A percentile compares a stretch with the other conserved stretches of the same genome.
These are phyloP conservation scores for Paramecium biaurelia DNA, from an alignment of 73 alveolate genomes.

Conservation along the genomic window DNA sequence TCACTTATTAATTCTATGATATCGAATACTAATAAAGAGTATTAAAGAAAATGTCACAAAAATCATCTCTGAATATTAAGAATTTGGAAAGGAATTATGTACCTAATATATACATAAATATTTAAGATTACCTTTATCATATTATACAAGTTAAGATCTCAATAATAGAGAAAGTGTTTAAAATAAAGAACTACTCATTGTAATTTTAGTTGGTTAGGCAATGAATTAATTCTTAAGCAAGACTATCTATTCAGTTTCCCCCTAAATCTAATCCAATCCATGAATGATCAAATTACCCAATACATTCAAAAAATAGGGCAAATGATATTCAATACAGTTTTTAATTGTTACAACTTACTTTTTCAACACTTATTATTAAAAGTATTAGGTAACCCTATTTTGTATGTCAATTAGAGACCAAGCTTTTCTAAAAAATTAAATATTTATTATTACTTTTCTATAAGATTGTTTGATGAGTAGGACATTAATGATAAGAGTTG, in stretches of 20 bases:
- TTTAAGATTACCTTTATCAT: not conserved
- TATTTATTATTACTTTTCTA: not conserved
- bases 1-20: not conserved
- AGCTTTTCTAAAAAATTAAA: not conserved
- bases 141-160: constrained; percentile 3
- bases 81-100: constrained; percentile 16
- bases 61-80: constrained; percentile 37
- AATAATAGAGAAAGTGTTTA: not conserved
- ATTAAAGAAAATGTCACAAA: constrained; percentile 2
- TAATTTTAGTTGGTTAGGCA: not conserved
- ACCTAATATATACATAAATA: not conserved
- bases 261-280: not conserved
- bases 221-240: not conserved
- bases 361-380: not conserved
- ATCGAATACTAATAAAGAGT: constrained; percentile 23
- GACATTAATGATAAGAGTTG: constrained; percentile 17
- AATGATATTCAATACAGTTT: not conserved
- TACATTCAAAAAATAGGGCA: constrained; percentile 15
- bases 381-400: constrained; percentile 4
- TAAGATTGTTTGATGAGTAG: not conserved
- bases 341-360: not conserved
- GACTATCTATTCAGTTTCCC: not conserved
- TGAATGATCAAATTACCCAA: not conserved
- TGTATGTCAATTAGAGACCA: constrained; percentile 11
- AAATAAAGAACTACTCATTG: constrained; percentile 35